Evolutionary conservation across 768 basidiomycete species (phyloP).

Genomic region (Auricularia auricula-judae): DNA sequence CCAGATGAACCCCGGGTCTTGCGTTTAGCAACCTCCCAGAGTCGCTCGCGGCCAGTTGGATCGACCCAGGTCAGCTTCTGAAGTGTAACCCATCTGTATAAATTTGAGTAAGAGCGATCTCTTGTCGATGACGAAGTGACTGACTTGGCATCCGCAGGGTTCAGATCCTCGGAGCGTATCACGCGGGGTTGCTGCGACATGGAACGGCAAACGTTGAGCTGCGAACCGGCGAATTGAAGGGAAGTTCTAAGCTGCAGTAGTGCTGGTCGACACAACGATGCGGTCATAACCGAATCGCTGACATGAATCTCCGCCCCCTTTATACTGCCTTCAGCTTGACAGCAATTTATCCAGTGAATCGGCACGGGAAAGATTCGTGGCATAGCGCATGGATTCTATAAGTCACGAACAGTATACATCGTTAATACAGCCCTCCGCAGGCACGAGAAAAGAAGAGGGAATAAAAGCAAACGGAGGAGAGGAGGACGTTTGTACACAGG

Average conservation of each 20-base stretch:
- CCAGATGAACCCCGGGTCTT: conserved; percentile 67
- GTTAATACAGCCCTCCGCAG: background rate
- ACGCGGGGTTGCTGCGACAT: conserved; percentile 34
- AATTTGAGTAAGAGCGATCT: background rate
- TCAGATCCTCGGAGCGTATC: conserved; percentile 39
- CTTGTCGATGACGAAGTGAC: conserved; percentile 8
- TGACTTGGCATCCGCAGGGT: conserved; percentile 48
- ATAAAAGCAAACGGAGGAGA: background rate
- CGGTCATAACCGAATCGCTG: too few species aligned
- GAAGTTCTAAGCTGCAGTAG: too few species aligned
- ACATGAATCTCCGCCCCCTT: too few species aligned
- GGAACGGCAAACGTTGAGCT: background rate
- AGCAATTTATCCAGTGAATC: too few species aligned
- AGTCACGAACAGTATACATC: background rate
- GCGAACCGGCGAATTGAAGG: background rate
- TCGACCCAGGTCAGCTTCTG: conserved; percentile 76
- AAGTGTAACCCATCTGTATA: conserved; percentile 68
- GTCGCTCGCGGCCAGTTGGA: conserved; percentile 63
- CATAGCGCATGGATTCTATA: background rate
- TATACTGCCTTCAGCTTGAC: too few species aligned
- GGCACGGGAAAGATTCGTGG: background rate
- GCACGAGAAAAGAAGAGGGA: background rate
- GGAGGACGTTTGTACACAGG: background rate
- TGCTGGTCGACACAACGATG: too few species aligned
- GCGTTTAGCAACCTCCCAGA: conserved; percentile 87